Evolutionary conservation across 257 asterid genomes (phyloP).

Genomic region (Primulina tabacum): DNA sequence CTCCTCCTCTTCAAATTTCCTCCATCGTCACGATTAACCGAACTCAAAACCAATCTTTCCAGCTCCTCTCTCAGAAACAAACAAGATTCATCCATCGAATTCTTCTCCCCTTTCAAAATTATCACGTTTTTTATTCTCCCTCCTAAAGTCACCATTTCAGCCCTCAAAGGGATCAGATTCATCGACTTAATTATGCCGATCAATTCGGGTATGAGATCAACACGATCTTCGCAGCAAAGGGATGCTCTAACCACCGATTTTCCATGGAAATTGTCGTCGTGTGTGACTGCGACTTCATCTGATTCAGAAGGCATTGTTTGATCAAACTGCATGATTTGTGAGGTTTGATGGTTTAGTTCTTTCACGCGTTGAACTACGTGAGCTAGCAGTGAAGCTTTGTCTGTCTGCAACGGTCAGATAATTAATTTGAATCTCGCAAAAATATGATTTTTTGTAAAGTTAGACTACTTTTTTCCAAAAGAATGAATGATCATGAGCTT

Average conservation of each 20-base stretch:
- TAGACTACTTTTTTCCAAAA: too few species aligned
- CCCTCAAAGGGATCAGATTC: conserved; percentile 33
- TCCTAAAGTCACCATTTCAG: conserved; percentile 40
- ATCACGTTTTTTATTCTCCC: conserved; percentile 41
- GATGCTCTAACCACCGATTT: conserved; percentile 38
- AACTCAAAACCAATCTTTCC: conserved; percentile 28
- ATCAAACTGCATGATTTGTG: conserved; percentile 31
- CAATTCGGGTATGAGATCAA: conserved; percentile 33
- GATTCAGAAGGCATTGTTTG: conserved; percentile 35
- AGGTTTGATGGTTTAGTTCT: conserved; percentile 35
- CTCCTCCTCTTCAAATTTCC: conserved; percentile 35
- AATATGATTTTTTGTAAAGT: too few species aligned
- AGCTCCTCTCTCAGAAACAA: conserved; percentile 36
- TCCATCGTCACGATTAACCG: conserved; percentile 17
- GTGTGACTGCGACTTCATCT: conserved; percentile 36
- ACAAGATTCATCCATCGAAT: conserved; percentile 25
- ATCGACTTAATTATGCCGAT: conserved; percentile 29
- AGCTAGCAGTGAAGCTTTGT: conserved; percentile 45
- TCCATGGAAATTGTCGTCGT: conserved; percentile 17
- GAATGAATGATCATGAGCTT: too few species aligned
- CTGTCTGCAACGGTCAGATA: conserved; percentile 23
- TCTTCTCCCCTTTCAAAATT: conserved; percentile 30
- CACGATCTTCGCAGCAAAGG: conserved; percentile 41
- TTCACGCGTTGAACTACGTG: conserved; percentile 40
- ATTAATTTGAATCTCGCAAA: too few species aligned